Conservation (phyloP, 2,329 filamentous ascomycete species). For the Colletotrichum brevisporum region DNA sequence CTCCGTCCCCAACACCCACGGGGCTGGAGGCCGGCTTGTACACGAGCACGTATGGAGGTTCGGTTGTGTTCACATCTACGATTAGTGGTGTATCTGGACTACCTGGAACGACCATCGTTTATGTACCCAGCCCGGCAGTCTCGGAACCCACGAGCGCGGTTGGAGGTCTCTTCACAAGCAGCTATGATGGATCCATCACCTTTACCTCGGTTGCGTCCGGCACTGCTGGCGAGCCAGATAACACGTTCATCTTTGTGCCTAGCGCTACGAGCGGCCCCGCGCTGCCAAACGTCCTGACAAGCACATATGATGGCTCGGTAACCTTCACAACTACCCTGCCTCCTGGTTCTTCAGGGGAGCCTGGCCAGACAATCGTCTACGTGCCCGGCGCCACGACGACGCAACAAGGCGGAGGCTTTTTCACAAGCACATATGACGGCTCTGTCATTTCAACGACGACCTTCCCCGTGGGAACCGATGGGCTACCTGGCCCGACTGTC, state of each 20-base stretch:
- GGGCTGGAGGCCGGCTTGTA: not conserved
- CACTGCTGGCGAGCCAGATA: conserved; percentile 6
- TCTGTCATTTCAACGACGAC: not conserved
- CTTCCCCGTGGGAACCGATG: not conserved
- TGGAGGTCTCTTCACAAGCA: conserved; percentile 26
- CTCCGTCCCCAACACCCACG: not conserved
- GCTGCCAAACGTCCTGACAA: conserved; percentile 12
- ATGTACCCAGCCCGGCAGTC: conserved; percentile 10
- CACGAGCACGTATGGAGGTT: conserved; percentile 20
- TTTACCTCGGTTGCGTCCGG: conserved; percentile 10
- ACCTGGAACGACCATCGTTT: conserved; percentile 16
- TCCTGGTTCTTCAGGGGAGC: conserved; percentile 6
- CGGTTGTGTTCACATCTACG: conserved; percentile 1
- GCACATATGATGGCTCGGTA: conserved; percentile 27
- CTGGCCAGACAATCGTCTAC: conserved; percentile 6
- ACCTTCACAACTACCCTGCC: conserved; percentile 13
- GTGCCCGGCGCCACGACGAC: not conserved
- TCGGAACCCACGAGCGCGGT: not conserved
- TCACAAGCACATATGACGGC: conserved; percentile 11
- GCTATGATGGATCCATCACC: conserved; percentile 21
- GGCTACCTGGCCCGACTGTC: conserved; percentile 1
- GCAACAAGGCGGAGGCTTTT: not conserved
- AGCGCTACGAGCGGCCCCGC: conserved; percentile 1
- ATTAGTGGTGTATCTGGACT: not conserved
- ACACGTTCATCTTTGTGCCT: conserved; percentile 11